Evolutionary conservation across 257 asterid genomes (phyloP).

Genomic region (Rubia yunnanensis): DNA sequence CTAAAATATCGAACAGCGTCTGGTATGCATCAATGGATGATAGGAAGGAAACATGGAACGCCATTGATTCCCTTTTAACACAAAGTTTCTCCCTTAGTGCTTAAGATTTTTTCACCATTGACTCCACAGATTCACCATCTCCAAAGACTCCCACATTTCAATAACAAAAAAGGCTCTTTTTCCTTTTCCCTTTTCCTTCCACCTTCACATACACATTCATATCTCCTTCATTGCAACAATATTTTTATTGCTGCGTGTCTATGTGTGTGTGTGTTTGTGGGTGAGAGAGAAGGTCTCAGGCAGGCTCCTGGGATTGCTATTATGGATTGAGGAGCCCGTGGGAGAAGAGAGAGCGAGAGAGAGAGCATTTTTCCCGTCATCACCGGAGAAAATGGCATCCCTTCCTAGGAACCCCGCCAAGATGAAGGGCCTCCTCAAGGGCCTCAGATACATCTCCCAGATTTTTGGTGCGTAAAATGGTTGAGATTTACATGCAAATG

Average conservation of each 20-base stretch:
- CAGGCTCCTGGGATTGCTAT: slow-evolving; percentile 16
- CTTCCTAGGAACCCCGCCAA: slow-evolving; percentile 40
- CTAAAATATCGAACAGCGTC: slow-evolving; percentile 32
- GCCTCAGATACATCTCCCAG: slow-evolving; percentile 91
- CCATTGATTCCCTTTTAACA: slow-evolving; percentile 41
- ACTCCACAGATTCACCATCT: slow-evolving; percentile 8
- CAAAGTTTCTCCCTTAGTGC: slow-evolving; percentile 22
- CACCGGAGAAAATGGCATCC: slow-evolving; percentile 1
- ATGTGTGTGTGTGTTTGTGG: not conserved
- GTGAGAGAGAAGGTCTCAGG: not conserved
- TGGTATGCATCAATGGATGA: slow-evolving; percentile 22
- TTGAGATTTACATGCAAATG: not conserved
- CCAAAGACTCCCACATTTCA: not conserved
- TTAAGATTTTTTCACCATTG: slow-evolving; percentile 16
- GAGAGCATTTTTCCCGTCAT: slow-evolving; percentile 22
- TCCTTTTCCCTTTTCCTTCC: not conserved
- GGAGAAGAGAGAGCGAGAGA: slow-evolving; percentile 21
- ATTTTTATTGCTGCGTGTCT: not conserved
- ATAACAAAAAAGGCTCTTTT: not conserved
- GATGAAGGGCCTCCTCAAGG: slow-evolving; percentile 88
- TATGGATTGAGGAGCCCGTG: slow-evolving; percentile 40
- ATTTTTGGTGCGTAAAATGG: slow-evolving; percentile 54
- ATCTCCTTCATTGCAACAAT: no score
- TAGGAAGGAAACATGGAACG: slow-evolving; percentile 28
- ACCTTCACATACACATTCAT: not conserved